Base-by-base conservation (phyloP, 768 basidiomycete species). In the Kockovaella imperatae region DNA sequence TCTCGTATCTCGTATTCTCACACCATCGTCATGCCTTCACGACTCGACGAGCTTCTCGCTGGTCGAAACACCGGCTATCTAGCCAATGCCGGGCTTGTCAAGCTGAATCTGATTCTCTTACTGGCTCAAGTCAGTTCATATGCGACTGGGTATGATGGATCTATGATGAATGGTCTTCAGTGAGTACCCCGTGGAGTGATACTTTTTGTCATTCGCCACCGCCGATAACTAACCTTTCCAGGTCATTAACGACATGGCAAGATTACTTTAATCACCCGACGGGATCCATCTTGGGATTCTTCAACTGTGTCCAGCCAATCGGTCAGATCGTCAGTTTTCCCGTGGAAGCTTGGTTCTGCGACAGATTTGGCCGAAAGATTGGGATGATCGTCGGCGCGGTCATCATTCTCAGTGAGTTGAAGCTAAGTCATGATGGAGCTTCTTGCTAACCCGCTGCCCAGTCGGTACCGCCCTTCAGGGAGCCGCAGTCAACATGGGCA, bases 321-420 rank as follows among this genome's bases (percentile, higher is more conserved):
- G 8, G 21, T 38, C 18, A 38, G 36, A 56, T 56, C 52, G 47
- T 62, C 25, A 57, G 65, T 41, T 55, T 62, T 14, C 64, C 52
- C 46, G 48, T 62, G 41, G 62, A 57, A 17, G 66, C 62, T 4
- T 55, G 57, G 28, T 18, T 68, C 25, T 54, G 66, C 29, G 67
- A 68, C 47, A 44, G 56, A 13, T 56, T 52, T 13, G 68, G 68
- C 21, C 62, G 65, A 25, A 56, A 66, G 10, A 59, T 46, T n/a
- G 69, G 55, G n/a, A 67, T 67, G 65, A 59, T 64, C 45, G 36
- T 48, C 35, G 68, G 69, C 43, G 50, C 47, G 43, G n/a, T 38
- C 11, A 35, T 49, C 32, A 57, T 52, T 35, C 42, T 53, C 34
- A 24, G 49, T 70, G 78, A 77, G 23, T 73, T 38, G 36, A 20